phyloP scores from a whole-genome alignment of 2,329 filamentous ascomycete genomes.

The Alternaria solani region DNA sequence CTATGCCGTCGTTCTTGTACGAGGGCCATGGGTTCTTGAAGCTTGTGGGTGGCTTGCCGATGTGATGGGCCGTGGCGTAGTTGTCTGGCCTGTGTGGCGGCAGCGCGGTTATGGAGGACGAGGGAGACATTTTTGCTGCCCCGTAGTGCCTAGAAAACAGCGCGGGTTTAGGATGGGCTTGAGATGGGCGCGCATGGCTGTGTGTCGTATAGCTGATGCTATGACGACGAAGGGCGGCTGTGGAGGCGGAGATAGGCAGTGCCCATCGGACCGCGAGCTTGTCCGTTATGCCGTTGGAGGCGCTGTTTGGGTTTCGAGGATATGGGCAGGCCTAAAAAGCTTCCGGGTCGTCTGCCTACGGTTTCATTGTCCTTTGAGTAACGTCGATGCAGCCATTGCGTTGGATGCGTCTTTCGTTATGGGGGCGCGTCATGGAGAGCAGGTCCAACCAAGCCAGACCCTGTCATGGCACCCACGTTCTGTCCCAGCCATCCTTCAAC shows the following conservation, averaged over 20 bases:
- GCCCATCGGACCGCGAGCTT: slow-evolving; percentile 7
- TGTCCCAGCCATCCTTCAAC: neutral
- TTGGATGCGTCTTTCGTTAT: neutral
- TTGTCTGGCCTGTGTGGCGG: slow-evolving; percentile 29
- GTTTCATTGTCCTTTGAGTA: neutral
- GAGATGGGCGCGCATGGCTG: slow-evolving; percentile 11
- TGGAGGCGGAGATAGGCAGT: slow-evolving; percentile 22
- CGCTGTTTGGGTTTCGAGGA: neutral
- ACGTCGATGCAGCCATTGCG: neutral
- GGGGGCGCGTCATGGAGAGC: neutral
- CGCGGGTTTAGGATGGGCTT: neutral
- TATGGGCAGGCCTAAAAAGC: neutral
- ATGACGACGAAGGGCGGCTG: slow-evolving; percentile 10
- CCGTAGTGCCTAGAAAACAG: slow-evolving; percentile 23
- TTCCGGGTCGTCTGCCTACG: neutral
- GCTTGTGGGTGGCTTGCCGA: slow-evolving; percentile 53
- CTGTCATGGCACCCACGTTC: slow-evolving; percentile 18
- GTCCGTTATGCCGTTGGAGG: slow-evolving; percentile 2
- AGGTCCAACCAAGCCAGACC: neutral
- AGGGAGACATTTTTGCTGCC: slow-evolving; percentile 26
- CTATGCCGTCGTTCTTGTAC: slow-evolving; percentile 36
- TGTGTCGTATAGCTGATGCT: slow-evolving; percentile 17
- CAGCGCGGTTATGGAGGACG: slow-evolving; percentile 22
- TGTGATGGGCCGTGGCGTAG: slow-evolving; percentile 51
- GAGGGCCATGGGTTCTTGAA: slow-evolving; percentile 63